Base-by-base conservation (phyloP, 2,329 filamentous ascomycete genomes). In the Sarocladium brachiariae region DNA sequence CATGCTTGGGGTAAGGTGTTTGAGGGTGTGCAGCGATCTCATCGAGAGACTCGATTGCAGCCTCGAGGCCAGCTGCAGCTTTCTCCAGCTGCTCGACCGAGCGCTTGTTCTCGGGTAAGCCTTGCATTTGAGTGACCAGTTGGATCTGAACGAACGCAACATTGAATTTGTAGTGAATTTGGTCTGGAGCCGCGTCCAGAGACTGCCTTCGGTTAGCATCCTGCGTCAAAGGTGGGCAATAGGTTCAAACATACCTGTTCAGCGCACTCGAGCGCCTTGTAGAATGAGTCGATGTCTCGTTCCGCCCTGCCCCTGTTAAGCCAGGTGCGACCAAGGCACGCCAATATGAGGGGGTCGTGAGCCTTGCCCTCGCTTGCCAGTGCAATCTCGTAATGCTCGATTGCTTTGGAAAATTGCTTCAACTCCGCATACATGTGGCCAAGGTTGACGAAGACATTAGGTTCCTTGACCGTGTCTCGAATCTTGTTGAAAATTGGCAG, bases 141-240 rank as follows among this genome's bases (percentile, higher is more conserved):
- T 96, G 91, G 55, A 96, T 95, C 64, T 97, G 93, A 24, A 97
- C 89, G 63, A 96, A 99, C 1, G 93, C 93, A 24, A 99, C 88
- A 62, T 99, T 99, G 78, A 99, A 99, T 65, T 93, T 89, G 67
- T 93, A 89, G 67, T 96, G 89, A 25, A 91, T 77, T 60, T 95
- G 89, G 4, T 93, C 87, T 0, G 90, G 87, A 1, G 87, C 83
- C 50, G 87, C 79, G 51, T 83, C 80, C 16, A 95, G 80, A 23
- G 92, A 89, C 79, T 86, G 27, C 6, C 13, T 33, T 18, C n/a
- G 45, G 41, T 61, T 43, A 61, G 53, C 52, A 43, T 25, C 4
- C 21, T 4, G 8, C 7, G 3, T 10, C 21, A 4, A 7, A 43
- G 11, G 19, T 27, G 8, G n/a, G n/a, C 8, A 5, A 23, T 25